Evolutionary conservation across 306 rosid genomes (phyloP).

Genomic region (Citrullus mucosospermus): DNA sequence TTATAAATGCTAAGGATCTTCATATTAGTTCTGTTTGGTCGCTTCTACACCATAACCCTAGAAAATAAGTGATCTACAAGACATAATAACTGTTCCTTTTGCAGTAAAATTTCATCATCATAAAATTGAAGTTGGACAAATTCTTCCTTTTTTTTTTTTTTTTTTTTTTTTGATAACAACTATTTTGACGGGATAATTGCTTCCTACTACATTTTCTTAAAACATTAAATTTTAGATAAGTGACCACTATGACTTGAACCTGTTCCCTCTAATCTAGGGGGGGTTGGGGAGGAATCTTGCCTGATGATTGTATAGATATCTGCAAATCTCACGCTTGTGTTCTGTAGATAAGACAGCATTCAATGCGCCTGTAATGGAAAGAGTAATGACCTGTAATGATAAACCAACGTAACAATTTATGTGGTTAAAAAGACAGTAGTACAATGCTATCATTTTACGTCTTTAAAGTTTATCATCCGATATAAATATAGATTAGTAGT

Average conservation of each 20-base stretch:
- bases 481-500: background rate
- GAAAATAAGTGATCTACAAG: background rate
- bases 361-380: slow-evolving; percentile 23
- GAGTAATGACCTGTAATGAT: slow-evolving; percentile 19
- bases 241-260: background rate
- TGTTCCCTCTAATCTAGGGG: background rate
- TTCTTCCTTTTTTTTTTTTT: background rate
- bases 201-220: background rate
- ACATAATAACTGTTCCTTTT: background rate
- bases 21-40: background rate
- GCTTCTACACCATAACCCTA: background rate
- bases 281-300: background rate
- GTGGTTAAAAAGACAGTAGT: background rate
- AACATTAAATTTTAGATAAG: background rate
- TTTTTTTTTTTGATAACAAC: background rate
- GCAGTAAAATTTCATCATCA: background rate
- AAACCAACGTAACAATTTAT: background rate
- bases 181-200: background rate
- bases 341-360: slow-evolving; percentile 22
- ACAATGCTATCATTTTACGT: background rate
- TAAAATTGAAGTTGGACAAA: background rate
- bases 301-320: slow-evolving; percentile 31
- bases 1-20: background rate
- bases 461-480: background rate
- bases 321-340: slow-evolving; percentile 22